These are phyloP conservation scores for Geoglossum glabrum DNA, from an alignment of 495 filamentous ascomycete species.

Conservation along the genomic window DNA sequence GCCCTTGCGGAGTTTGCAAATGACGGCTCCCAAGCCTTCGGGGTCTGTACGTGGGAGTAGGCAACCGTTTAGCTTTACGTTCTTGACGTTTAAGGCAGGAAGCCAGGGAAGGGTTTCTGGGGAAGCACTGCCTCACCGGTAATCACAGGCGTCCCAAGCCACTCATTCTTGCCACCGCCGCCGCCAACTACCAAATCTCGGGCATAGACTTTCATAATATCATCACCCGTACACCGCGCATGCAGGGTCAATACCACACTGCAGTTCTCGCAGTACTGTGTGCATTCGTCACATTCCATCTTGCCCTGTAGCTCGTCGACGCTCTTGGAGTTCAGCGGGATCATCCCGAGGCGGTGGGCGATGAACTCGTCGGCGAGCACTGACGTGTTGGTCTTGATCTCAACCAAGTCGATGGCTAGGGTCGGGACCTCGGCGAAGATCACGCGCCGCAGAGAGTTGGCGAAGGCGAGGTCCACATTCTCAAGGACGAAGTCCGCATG, in stretches of 20 bases:
- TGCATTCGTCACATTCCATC: slow-evolving; percentile 81
- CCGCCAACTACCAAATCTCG: slow-evolving; percentile 54
- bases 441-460: slow-evolving; percentile 80
- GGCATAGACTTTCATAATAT: slow-evolving; percentile 78
- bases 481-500: slow-evolving; percentile 67
- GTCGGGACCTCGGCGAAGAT: slow-evolving; percentile 92
- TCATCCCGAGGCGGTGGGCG: slow-evolving; percentile 74
- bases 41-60: slow-evolving; percentile 40
- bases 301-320: slow-evolving; percentile 73
- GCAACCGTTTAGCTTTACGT: no score
- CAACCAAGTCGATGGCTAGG: slow-evolving; percentile 42
- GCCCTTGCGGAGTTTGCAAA: slow-evolving; percentile 70
- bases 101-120: background rate
- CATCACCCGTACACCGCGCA: slow-evolving; percentile 60
- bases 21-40: slow-evolving; percentile 57
- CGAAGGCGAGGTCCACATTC: slow-evolving; percentile 68
- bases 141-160: slow-evolving; percentile 72
- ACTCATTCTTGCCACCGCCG: slow-evolving; percentile 37
- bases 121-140: slow-evolving; percentile 9
- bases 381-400: slow-evolving; percentile 42
- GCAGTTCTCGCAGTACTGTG: slow-evolving; percentile 77
- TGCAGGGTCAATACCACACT: slow-evolving; percentile 65
- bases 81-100: background rate
- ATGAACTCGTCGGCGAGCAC: slow-evolving; percentile 93
- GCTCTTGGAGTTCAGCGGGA: slow-evolving; percentile 68